Evolutionary conservation across 2,329 filamentous ascomycete species (phyloP), one percentile per base, ranked within the genome.

Genomic region (Aulographum hederae): DNA sequence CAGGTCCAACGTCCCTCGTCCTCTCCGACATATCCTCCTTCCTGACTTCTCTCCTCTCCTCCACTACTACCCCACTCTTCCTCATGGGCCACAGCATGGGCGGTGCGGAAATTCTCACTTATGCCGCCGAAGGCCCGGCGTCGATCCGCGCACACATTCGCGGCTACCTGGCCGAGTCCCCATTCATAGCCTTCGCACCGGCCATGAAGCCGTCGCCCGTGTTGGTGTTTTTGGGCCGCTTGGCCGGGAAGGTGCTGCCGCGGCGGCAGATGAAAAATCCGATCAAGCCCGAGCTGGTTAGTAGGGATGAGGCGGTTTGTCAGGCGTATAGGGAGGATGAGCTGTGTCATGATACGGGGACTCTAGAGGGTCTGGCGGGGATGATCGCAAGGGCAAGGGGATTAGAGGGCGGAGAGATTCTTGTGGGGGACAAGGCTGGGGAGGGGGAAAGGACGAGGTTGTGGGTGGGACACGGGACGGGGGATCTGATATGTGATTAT

Each of bases 71-170:
- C 3, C 81, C 82, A 0, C 47, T 91, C 12, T 94, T 93, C 54
- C 64, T 94, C 14, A 72, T 89, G 60, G 85, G 85, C 32, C 82
- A 93, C 54, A 84, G 76, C 15, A 93, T 93, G 81, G 85, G 85
- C 40, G 85, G 85, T 36, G 80, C 73, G 16, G 67, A 91, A 53
- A 67, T 73, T 4, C 57, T 92, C 6, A 72, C 69, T 27, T 74
- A 69, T 42, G 58, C 56, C 37, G 52, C 54, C 18, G 46, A 46
- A 28, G 60, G 55, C 14, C 61, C 57, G 4, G 39, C 42, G 27
- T 63, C 69, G 12, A 49, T 80, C 10, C 62, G 70, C 26, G 50
- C 56, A 21, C 58, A 65, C 35, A 65, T 92, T 30, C 63, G 73
- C 28, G 84, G 84, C 15, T 81, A 77, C 60, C 47, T 92, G 21